Conservation (phyloP, 192 early-diverging fungal species). For the Backusella parvicylindrica region DNA sequence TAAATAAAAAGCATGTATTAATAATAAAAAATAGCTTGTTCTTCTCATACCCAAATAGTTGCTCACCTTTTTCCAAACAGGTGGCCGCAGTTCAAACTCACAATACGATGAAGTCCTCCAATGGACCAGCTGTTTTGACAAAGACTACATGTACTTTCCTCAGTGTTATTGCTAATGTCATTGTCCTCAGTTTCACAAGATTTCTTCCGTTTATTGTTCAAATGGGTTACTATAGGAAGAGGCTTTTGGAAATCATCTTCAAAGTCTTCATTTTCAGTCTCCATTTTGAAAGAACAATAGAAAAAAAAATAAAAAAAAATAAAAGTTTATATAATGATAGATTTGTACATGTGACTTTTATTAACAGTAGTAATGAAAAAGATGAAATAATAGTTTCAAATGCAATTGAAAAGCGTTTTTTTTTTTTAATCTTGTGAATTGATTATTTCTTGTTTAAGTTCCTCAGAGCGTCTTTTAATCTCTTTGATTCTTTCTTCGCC, state of each 20-base stretch:
- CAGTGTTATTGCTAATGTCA: background rate
- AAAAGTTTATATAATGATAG: background rate
- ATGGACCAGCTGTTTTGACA: constrained; percentile 7
- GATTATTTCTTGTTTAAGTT: background rate
- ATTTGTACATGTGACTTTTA: background rate
- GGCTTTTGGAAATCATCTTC: background rate
- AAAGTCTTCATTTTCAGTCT: background rate
- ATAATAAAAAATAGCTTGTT: background rate
- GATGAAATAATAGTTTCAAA: background rate
- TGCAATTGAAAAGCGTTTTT: too few relatives aligned
- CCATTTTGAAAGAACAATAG: background rate
- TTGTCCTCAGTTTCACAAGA: background rate
- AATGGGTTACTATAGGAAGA: background rate
- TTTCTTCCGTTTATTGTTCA: background rate
- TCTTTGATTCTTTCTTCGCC: background rate
- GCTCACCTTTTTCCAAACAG: constrained; percentile 18
- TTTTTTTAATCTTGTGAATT: background rate
- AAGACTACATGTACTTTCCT: background rate
- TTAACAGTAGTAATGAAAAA: background rate
- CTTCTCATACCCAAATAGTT: background rate
- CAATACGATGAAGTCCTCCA: constrained; percentile 1
- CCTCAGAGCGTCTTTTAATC: background rate
- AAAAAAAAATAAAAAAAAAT: background rate
- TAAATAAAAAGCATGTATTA: background rate
- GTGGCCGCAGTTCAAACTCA: constrained; percentile 19